Conservation (phyloP, 2,329 filamentous ascomycete genomes). For the Cercospora canescens region DNA sequence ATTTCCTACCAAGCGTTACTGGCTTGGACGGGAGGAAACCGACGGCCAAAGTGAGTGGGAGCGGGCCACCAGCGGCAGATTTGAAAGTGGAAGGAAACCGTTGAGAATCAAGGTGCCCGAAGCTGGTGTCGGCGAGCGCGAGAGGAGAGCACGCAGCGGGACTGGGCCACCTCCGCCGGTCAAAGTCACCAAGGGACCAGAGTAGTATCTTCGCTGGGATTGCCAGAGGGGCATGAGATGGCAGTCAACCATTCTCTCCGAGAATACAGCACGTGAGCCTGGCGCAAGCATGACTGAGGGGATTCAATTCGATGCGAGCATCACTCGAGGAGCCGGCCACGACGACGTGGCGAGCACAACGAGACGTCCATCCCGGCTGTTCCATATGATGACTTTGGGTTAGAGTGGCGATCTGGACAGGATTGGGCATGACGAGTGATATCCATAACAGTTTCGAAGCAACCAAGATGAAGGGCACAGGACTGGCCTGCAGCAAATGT, state of each 20-base stretch:
- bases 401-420: not conserved
- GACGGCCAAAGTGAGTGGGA: slow-evolving; percentile 67
- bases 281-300: not conserved
- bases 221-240: not conserved
- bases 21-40: slow-evolving; percentile 68
- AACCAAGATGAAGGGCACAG: slow-evolving; percentile 4
- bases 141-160: slow-evolving; percentile 61
- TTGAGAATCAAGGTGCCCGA: slow-evolving; percentile 42
- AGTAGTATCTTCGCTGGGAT: slow-evolving; percentile 10
- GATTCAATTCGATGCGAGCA: not conserved
- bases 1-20: slow-evolving; percentile 70
- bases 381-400: not conserved
- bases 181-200: slow-evolving; percentile 18
- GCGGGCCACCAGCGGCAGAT: slow-evolving; percentile 61
- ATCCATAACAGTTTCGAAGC: slow-evolving; percentile 9
- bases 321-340: not conserved
- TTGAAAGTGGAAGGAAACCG: slow-evolving; percentile 47
- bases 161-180: slow-evolving; percentile 52
- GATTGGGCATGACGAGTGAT: slow-evolving; percentile 6
- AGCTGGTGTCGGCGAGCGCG: slow-evolving; percentile 55
- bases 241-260: not conserved
- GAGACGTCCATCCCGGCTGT: not conserved
- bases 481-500: slow-evolving; percentile 1
- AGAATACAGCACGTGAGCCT: not conserved
- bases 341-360: not conserved